Percentiles rank a stretch among this genome's conserved stretches.
phyloP scores from a whole-genome alignment of 306 rosid species.

The Coriaria nepalensis region DNA sequence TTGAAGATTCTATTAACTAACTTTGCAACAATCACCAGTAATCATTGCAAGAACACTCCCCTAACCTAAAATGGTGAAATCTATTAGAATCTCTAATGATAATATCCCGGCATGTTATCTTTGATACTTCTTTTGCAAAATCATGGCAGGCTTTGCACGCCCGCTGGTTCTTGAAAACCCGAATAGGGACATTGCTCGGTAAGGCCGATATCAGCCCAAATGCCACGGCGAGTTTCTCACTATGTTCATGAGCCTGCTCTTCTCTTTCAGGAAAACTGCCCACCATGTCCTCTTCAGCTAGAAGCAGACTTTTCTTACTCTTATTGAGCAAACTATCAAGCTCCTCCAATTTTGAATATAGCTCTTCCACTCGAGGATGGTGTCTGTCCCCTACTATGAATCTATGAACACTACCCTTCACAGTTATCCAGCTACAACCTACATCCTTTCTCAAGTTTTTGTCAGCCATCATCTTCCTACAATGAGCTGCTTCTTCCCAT shows the following conservation, averaged over 20 bases:
- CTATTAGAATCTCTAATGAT: constrained; percentile 40
- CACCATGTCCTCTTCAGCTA: constrained; percentile 27
- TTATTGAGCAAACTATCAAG: constrained; percentile 15
- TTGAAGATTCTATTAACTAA: too few species aligned
- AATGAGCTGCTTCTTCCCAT: constrained; percentile 43
- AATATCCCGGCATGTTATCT: constrained; percentile 28
- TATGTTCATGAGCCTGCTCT: constrained; percentile 39
- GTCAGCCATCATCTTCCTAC: constrained; percentile 41
- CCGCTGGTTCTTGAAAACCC: constrained; percentile 37
- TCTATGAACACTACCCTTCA: constrained; percentile 33
- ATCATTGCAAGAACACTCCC: constrained; percentile 49
- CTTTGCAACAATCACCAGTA: constrained; percentile 25
- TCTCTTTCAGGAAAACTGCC: constrained; percentile 28
- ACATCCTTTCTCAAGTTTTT: constrained; percentile 37
- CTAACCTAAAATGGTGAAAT: constrained; percentile 38
- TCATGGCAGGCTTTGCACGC: constrained; percentile 54
- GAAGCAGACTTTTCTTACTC: constrained; percentile 15
- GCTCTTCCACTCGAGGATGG: constrained; percentile 37
- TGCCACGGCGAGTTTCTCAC: constrained; percentile 53
- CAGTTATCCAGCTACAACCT: constrained; percentile 46
- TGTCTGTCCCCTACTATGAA: constrained; percentile 50
- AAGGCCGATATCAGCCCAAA: constrained; percentile 32
- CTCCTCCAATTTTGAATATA: constrained; percentile 36
- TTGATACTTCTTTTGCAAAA: constrained; percentile 43
- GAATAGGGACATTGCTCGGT: constrained; percentile 24